phyloP scores from a whole-genome alignment of 169 alveolate genomes.

The Cystoisospora suis region DNA sequence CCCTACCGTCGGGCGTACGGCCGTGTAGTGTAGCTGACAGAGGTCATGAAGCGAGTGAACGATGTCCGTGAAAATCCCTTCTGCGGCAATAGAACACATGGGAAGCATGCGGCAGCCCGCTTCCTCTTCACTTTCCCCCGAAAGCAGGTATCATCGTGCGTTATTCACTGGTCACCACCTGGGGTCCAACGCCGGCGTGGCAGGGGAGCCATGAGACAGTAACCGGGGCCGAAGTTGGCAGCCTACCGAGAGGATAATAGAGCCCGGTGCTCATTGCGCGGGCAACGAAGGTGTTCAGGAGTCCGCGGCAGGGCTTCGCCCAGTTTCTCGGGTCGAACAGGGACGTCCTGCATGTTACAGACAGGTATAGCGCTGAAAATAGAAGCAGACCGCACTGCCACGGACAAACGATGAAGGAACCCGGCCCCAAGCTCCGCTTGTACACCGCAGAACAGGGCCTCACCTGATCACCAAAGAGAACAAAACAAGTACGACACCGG shows the following conservation, averaged over 20 bases:
- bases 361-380: constrained; percentile 49
- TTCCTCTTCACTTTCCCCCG: too few relatives aligned
- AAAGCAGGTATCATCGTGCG: too few relatives aligned
- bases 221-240: not conserved
- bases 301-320: constrained; percentile 36
- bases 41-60: too few relatives aligned
- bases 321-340: constrained; percentile 47
- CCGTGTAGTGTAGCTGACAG: too few relatives aligned
- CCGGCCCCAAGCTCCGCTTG: not conserved
- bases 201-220: too few relatives aligned
- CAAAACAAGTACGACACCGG: not conserved
- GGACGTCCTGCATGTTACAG: constrained; percentile 15
- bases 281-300: constrained; percentile 15
- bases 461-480: not conserved
- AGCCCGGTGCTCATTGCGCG: constrained; percentile 53
- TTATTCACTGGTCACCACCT: too few relatives aligned
- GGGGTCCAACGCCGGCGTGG: too few relatives aligned
- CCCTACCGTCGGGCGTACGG: too few relatives aligned
- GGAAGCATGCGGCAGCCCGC: too few relatives aligned
- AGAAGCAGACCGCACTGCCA: too few relatives aligned
- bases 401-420: not conserved
- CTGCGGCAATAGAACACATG: too few relatives aligned
- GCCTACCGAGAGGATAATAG: constrained; percentile 61
- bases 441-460: not conserved
- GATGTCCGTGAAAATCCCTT: too few relatives aligned